Percentiles rank a stretch among this genome's conserved stretches.
Conservation (phyloP, 371 early-diverging fungal species). For the Choanephora cucurbitarum region DNA sequence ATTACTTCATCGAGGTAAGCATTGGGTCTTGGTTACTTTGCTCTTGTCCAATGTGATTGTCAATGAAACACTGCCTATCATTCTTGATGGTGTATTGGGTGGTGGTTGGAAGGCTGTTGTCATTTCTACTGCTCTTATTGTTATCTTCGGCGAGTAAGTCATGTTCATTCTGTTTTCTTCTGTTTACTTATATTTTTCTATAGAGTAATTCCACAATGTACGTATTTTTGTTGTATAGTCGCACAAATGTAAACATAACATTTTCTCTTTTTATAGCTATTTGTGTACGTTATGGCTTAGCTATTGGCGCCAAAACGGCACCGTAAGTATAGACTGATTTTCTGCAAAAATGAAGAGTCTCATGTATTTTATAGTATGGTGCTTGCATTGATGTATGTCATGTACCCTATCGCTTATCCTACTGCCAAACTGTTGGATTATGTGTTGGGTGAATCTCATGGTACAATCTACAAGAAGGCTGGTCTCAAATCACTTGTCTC, state of each 20-base stretch:
- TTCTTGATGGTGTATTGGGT: constrained; percentile 80
- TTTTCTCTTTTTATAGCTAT: constrained; percentile 40
- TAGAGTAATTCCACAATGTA: constrained; percentile 53
- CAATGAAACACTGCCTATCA: constrained; percentile 94
- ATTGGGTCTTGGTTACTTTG: constrained; percentile 88
- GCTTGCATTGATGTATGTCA: constrained; percentile 61
- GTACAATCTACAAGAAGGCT: constrained; percentile 78
- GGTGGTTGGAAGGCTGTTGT: constrained; percentile 88
- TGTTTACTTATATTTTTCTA: neutral
- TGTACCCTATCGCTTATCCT: constrained; percentile 81
- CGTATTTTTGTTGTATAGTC: neutral
- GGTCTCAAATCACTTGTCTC: constrained; percentile 91
- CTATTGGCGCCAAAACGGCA: constrained; percentile 78
- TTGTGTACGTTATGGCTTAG: constrained; percentile 73
- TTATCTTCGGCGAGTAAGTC: constrained; percentile 91
- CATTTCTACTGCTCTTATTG: constrained; percentile 84
- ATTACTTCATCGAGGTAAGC: constrained; percentile 72
- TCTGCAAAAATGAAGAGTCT: neutral
- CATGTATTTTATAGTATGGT: constrained; percentile 44
- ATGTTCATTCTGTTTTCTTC: neutral
- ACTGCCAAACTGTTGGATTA: constrained; percentile 78
- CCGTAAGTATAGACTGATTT: constrained; percentile 29
- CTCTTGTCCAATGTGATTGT: constrained; percentile 90
- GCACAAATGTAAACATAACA: neutral
- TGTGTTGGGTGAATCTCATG: constrained; percentile 82